phyloP scores from a whole-genome alignment of 2,329 filamentous ascomycete species.

The Exserohilum turcica region DNA sequence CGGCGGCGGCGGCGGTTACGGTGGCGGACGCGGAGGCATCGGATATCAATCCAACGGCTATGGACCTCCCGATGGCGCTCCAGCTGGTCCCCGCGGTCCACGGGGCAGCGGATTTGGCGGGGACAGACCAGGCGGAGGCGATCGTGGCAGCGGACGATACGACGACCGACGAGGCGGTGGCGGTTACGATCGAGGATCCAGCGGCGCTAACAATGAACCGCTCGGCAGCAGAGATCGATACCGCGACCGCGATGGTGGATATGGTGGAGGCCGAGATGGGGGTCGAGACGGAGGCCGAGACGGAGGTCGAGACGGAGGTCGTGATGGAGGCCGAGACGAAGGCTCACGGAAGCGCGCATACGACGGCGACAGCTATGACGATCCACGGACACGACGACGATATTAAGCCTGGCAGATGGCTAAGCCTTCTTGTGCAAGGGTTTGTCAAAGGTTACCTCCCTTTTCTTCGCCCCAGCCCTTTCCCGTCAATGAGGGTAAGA shows the following conservation, averaged over 20 bases:
- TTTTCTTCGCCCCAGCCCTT: conserved; percentile 40
- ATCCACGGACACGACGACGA: conserved; percentile 66
- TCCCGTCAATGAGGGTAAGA: conserved; percentile 46
- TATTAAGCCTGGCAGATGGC: conserved; percentile 53
- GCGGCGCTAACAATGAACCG: conserved; percentile 83
- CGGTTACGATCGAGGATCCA: conserved; percentile 52
- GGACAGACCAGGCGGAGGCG: conserved; percentile 39
- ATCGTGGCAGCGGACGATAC: conserved; percentile 33
- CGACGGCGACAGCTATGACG: conserved; percentile 81
- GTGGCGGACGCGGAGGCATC: conserved; percentile 54
- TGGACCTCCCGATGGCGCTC: conserved; percentile 54
- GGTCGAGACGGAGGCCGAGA: conserved; percentile 20
- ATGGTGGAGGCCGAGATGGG: conserved; percentile 40
- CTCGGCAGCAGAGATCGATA: conserved; percentile 66
- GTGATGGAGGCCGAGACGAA: conserved; percentile 40
- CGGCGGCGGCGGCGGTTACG: conserved; percentile 25
- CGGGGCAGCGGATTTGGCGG: conserved; percentile 48
- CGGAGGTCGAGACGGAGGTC: conserved; percentile 17
- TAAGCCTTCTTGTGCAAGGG: conserved; percentile 31
- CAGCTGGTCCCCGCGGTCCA: conserved; percentile 53
- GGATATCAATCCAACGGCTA: conserved; percentile 52
- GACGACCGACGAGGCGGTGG: conserved; percentile 23
- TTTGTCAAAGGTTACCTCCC: conserved; percentile 48
- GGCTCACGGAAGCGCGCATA: conserved; percentile 54
- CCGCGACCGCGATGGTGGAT: conserved; percentile 34